Conservation (phyloP, 2,329 filamentous ascomycete genomes). For the Escovopsis sp. region DNA sequence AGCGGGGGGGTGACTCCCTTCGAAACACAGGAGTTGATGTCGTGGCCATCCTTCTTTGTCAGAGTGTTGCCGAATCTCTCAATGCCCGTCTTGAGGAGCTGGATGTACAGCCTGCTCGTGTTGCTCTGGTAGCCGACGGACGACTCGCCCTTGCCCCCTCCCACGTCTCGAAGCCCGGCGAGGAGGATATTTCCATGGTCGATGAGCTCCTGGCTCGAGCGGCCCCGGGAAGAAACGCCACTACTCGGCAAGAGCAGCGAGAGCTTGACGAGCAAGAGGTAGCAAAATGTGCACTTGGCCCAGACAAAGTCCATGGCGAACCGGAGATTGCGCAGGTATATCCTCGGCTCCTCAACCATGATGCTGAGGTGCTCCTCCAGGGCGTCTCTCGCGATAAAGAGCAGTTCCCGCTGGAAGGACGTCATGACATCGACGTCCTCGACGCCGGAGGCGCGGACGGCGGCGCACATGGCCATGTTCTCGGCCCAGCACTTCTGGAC, state of each 20-base stretch:
- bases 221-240: constrained; percentile 1
- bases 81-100: constrained; percentile 12
- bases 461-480: constrained; percentile 36
- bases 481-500: constrained; percentile 40
- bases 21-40: background rate
- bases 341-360: constrained; percentile 27
- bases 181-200: constrained; percentile 9
- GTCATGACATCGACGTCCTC: constrained; percentile 29
- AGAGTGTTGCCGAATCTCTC: constrained; percentile 10
- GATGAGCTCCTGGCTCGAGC: constrained; percentile 7
- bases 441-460: constrained; percentile 23
- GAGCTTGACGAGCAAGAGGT: constrained; percentile 37
- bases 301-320: constrained; percentile 44
- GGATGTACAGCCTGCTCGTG: constrained; percentile 18
- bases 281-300: constrained; percentile 44
- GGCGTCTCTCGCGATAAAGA: constrained; percentile 34
- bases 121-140: constrained; percentile 13
- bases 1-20: background rate
- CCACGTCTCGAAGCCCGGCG: constrained; percentile 12
- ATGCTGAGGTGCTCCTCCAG: constrained; percentile 34
- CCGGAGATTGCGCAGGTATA: constrained; percentile 34
- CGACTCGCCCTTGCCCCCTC: constrained; percentile 4
- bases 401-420: constrained; percentile 28
- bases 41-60: background rate
- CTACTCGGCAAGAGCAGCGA: constrained; percentile 31